Conservation (phyloP, 305 asterid species). For the Fraxinus velutina region DNA sequence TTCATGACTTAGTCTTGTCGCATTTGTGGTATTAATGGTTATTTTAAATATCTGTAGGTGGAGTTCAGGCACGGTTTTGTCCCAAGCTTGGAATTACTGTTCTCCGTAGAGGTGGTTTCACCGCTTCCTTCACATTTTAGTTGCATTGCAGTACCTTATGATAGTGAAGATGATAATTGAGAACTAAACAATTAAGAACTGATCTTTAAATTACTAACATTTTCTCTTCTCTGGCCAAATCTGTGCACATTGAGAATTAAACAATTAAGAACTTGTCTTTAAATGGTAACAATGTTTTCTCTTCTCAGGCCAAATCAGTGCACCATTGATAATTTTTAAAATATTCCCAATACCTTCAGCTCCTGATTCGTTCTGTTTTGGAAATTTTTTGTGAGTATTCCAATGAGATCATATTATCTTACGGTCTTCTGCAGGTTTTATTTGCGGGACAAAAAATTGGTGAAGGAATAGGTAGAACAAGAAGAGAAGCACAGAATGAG, state of each 20-base stretch:
- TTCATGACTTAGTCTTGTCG: neutral
- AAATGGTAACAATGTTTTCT: neutral
- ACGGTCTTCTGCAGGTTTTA: slow-evolving; percentile 53
- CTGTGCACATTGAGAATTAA: slow-evolving; percentile 8
- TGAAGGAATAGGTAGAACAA: slow-evolving; percentile 73
- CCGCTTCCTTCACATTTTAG: slow-evolving; percentile 9
- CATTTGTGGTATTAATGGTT: slow-evolving; percentile 11
- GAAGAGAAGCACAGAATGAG: slow-evolving; percentile 78
- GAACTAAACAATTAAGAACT: slow-evolving; percentile 6
- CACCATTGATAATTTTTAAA: neutral
- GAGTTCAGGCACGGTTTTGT: slow-evolving; percentile 63
- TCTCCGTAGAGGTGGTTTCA: slow-evolving; percentile 63
- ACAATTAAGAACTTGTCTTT: neutral
- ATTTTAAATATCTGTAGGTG: slow-evolving; percentile 56
- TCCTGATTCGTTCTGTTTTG: slow-evolving; percentile 12
- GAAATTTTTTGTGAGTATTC: neutral
- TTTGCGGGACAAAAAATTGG: slow-evolving; percentile 89
- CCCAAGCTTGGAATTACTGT: slow-evolving; percentile 56
- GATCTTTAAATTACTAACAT: neutral
- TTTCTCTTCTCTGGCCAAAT: neutral
- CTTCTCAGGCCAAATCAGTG: neutral
- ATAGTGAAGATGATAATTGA: slow-evolving; percentile 13
- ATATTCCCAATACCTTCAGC: slow-evolving; percentile 12
- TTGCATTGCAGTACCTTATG: slow-evolving; percentile 1
- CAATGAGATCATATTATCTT: slow-evolving; percentile 15